Percentiles rank a stretch among this genome's conserved stretches.
Conservation (phyloP, 2,329 filamentous ascomycete genomes). For the Trichoderma atroviride region DNA sequence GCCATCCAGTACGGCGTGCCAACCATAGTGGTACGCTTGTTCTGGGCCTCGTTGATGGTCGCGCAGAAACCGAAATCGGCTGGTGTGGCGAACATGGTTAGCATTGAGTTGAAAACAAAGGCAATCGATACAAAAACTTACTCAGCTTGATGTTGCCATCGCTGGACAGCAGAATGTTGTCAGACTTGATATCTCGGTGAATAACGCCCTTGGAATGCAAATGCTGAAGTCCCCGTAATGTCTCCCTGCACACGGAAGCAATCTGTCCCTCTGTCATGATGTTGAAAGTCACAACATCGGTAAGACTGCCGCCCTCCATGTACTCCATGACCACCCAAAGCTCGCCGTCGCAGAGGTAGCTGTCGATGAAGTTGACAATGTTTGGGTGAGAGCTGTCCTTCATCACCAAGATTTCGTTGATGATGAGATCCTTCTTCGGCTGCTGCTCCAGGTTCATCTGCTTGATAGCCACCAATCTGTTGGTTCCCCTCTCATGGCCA, state of each 20-base stretch:
- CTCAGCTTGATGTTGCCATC: conserved; percentile 98
- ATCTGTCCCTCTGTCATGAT: conserved; percentile 99
- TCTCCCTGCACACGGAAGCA: conserved; percentile 92
- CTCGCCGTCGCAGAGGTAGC: conserved; percentile 85
- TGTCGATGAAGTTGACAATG: conserved; percentile 99
- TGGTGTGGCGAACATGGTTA: conserved; percentile 43
- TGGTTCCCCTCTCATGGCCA: conserved; percentile 80
- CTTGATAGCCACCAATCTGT: conserved; percentile 94
- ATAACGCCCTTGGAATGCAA: conserved; percentile 97
- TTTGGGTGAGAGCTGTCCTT: conserved; percentile 98
- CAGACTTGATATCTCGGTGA: conserved; percentile 97
- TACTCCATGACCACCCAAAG: conserved; percentile 99
- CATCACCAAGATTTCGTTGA: conserved; percentile 99
- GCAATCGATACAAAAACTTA: conserved; percentile 50
- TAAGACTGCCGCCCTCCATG: conserved; percentile 97
- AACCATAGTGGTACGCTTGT: conserved; percentile 98
- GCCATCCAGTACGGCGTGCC: conserved; percentile 99
- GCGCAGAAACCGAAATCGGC: conserved; percentile 99
- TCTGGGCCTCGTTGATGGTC: conserved; percentile 95
- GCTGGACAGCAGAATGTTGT: conserved; percentile 92
- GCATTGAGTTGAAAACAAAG: background rate
- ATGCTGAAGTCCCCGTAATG: conserved; percentile 87
- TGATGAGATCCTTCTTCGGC: conserved; percentile 97
- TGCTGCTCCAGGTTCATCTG: conserved; percentile 99
- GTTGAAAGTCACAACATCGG: conserved; percentile 98